Evolutionary conservation across 2,329 filamentous ascomycete genomes (phyloP).

Genomic region (Sporothrix mexicana): DNA sequence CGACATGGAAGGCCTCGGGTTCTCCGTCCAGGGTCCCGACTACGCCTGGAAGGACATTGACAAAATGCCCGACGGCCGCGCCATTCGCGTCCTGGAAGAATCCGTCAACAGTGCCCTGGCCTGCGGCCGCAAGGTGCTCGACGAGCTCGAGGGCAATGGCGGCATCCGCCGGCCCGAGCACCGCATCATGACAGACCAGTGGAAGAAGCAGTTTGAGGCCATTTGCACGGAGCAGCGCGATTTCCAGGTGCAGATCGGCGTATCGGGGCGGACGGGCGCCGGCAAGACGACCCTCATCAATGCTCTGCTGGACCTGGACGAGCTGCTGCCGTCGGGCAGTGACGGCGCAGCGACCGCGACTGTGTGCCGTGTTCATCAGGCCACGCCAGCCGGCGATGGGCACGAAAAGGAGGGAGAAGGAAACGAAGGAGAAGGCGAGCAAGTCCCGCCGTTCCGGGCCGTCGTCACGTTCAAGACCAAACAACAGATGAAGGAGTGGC

Average conservation of each 20-base stretch:
- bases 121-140: background rate
- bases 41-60: slow-evolving; percentile 5
- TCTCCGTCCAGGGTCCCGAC: background rate
- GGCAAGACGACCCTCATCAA: slow-evolving; percentile 35
- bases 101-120: background rate
- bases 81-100: slow-evolving; percentile 12
- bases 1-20: background rate
- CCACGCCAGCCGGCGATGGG: background rate
- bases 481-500: slow-evolving; percentile 17
- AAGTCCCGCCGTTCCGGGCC: slow-evolving; percentile 1
- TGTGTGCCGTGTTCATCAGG: slow-evolving; percentile 28
- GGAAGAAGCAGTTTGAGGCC: slow-evolving; percentile 3
- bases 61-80: background rate
- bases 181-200: background rate
- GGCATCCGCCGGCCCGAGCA: background rate
- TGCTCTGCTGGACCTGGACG: slow-evolving; percentile 31
- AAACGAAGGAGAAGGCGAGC: background rate
- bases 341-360: slow-evolving; percentile 31
- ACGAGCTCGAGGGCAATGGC: background rate
- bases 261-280: slow-evolving; percentile 32
- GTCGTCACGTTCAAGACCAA: slow-evolving; percentile 12
- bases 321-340: slow-evolving; percentile 34
- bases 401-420: too few relatives aligned
- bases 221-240: background rate
- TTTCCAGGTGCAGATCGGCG: slow-evolving; percentile 29